Percentiles rank a stretch among this genome's conserved stretches.
These are phyloP conservation scores for Purpureocillium takamizusanense DNA, from an alignment of 2,329 filamentous ascomycete species.

Conservation along the genomic window DNA sequence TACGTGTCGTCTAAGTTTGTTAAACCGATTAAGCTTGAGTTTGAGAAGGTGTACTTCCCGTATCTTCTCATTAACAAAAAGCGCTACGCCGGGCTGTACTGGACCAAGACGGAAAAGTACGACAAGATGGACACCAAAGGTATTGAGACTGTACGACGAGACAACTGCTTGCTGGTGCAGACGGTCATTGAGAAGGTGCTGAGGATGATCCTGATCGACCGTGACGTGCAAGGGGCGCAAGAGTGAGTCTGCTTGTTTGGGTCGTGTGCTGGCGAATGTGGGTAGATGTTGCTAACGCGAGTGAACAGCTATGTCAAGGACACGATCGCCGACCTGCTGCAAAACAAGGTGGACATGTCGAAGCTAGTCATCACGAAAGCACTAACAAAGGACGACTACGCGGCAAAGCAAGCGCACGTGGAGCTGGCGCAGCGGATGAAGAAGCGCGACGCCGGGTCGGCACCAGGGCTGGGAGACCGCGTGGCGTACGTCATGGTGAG, in stretches of 20 bases:
- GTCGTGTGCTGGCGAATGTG: background rate
- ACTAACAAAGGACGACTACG: slow-evolving; percentile 81
- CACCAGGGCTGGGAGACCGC: slow-evolving; percentile 85
- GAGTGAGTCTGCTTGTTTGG: slow-evolving; percentile 52
- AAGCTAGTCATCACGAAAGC: slow-evolving; percentile 99
- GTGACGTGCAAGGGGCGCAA: slow-evolving; percentile 82
- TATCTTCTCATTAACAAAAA: slow-evolving; percentile 99
- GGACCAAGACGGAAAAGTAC: slow-evolving; percentile 88
- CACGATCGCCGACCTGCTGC: slow-evolving; percentile 86
- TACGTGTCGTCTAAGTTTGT: slow-evolving; percentile 88
- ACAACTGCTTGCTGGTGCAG: slow-evolving; percentile 92
- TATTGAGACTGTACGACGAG: slow-evolving; percentile 94
- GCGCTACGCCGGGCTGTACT: slow-evolving; percentile 94
- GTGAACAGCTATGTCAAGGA: slow-evolving; percentile 78
- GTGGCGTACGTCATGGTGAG: slow-evolving; percentile 98
- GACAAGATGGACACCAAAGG: slow-evolving; percentile 99
- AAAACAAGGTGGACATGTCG: slow-evolving; percentile 98
- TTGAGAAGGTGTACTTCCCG: slow-evolving; percentile 98
- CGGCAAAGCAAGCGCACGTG: slow-evolving; percentile 88
- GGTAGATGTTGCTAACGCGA: slow-evolving; percentile 24
- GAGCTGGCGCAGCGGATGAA: slow-evolving; percentile 94
- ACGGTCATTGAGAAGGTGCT: slow-evolving; percentile 96
- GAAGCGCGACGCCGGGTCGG: slow-evolving; percentile 91
- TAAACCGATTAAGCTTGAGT: slow-evolving; percentile 97
- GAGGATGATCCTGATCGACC: slow-evolving; percentile 90